Evolutionary conservation across 768 basidiomycete genomes (phyloP).

Genomic region (Serendipita sp.): DNA sequence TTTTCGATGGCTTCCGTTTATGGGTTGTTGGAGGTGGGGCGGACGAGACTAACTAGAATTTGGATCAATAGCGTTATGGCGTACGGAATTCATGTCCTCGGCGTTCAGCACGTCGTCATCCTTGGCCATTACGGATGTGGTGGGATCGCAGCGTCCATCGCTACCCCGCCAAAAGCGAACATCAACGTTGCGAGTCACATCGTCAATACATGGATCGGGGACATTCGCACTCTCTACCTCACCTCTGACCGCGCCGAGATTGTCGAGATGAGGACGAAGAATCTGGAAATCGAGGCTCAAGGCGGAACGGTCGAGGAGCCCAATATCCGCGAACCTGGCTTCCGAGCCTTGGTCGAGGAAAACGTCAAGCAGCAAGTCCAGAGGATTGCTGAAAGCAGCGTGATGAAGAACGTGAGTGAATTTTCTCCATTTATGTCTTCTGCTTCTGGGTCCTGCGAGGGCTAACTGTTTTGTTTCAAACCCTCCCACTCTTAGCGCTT

Average conservation of each 20-base stretch:
- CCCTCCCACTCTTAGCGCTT: not conserved
- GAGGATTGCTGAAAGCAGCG: constrained; percentile 1
- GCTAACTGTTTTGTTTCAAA: too few species aligned
- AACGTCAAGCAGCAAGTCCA: constrained; percentile 10
- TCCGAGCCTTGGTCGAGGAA: constrained; percentile 12
- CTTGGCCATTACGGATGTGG: constrained; percentile 12
- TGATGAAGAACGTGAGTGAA: constrained; percentile 6
- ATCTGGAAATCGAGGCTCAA: not conserved
- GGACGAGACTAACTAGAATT: too few species aligned
- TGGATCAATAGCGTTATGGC: constrained; percentile 4
- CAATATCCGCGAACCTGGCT: constrained; percentile 8
- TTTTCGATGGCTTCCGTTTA: too few species aligned
- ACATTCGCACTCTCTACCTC: constrained; percentile 9
- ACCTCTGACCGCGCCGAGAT: constrained; percentile 10
- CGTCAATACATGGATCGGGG: constrained; percentile 9
- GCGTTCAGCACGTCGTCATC: constrained; percentile 11
- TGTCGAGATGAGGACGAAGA: constrained; percentile 7
- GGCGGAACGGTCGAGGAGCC: constrained; percentile 8
- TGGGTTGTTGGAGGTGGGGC: too few species aligned
- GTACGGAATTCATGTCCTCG: constrained; percentile 6
- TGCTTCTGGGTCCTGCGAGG: too few species aligned
- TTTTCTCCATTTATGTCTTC: not conserved
- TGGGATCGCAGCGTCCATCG: constrained; percentile 11
- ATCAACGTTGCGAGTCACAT: constrained; percentile 7
- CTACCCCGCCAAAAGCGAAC: constrained; percentile 2